Evolutionary conservation across 2,329 filamentous ascomycete species (phyloP).

Genomic region (Talaromyces pinophilus): DNA sequence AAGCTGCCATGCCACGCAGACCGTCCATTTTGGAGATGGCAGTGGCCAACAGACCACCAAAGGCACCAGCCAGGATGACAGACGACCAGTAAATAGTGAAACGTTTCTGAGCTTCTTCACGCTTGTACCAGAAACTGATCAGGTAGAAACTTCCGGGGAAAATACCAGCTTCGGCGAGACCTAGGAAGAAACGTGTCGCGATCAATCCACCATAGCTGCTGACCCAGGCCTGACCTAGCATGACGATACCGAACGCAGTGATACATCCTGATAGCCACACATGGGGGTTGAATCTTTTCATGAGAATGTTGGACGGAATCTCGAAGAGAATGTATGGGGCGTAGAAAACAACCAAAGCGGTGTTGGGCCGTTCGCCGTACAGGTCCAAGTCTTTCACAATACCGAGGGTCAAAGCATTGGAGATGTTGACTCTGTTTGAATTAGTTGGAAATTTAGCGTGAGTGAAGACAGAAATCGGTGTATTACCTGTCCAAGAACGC

Average conservation of each 20-base stretch:
- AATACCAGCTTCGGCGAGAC: conserved; percentile 34
- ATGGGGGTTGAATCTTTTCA: conserved; percentile 55
- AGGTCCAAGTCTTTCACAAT: conserved; percentile 51
- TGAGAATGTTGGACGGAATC: conserved; percentile 55
- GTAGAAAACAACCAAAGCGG: conserved; percentile 57
- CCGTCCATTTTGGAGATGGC: conserved; percentile 34
- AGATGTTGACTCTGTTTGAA: conserved; percentile 49
- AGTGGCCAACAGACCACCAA: conserved; percentile 34
- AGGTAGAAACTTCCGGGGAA: conserved; percentile 42
- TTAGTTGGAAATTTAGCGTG: not conserved
- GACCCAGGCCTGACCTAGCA: conserved; percentile 32
- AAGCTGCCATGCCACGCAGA: conserved; percentile 29
- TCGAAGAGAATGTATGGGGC: conserved; percentile 57
- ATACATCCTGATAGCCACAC: conserved; percentile 46
- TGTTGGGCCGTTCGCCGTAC: conserved; percentile 50
- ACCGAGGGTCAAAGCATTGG: conserved; percentile 56
- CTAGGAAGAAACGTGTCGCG: conserved; percentile 35
- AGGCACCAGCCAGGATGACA: conserved; percentile 29
- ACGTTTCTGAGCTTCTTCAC: conserved; percentile 33
- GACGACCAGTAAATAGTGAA: conserved; percentile 32
- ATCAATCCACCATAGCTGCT: conserved; percentile 32
- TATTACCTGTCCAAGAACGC: conserved; percentile 28
- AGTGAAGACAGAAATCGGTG: too few relatives aligned
- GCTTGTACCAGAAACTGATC: conserved; percentile 40
- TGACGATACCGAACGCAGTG: conserved; percentile 30